Percentiles rank a stretch among this genome's conserved stretches.
phyloP scores from a whole-genome alignment of 129 eudicot species.

The Tagetes erecta region DNA sequence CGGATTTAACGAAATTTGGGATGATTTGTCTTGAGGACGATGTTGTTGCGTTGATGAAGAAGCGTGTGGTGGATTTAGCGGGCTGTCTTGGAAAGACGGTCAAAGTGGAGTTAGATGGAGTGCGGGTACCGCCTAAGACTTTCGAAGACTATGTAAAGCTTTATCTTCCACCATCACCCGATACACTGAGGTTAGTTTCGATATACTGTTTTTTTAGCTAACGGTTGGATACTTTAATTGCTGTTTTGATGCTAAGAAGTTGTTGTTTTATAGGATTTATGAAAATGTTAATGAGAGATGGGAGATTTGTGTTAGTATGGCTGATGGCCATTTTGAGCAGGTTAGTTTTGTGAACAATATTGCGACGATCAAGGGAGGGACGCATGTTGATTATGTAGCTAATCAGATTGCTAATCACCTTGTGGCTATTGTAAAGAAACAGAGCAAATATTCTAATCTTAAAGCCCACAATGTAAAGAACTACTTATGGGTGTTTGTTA shows the following conservation, averaged over 20 bases:
- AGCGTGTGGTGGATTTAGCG: slow-evolving; percentile 85
- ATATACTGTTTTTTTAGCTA: not conserved
- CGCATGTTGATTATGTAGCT: slow-evolving; percentile 90
- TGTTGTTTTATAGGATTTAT: slow-evolving; percentile 40
- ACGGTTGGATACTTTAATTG: no score
- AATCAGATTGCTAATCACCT: slow-evolving; percentile 69
- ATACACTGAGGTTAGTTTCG: slow-evolving; percentile 39
- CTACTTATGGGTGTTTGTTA: slow-evolving; percentile 93
- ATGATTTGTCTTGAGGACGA: slow-evolving; percentile 81
- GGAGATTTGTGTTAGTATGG: slow-evolving; percentile 73
- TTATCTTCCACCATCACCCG: slow-evolving; percentile 45
- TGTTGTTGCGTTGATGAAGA: slow-evolving; percentile 92
- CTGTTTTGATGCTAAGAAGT: slow-evolving; percentile 10
- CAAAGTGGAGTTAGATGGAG: slow-evolving; percentile 77
- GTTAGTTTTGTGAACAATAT: slow-evolving; percentile 92
- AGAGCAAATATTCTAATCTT: slow-evolving; percentile 52
- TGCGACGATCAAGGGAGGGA: slow-evolving; percentile 91
- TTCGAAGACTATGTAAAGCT: slow-evolving; percentile 73
- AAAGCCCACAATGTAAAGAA: slow-evolving; percentile 77
- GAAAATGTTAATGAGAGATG: slow-evolving; percentile 71
- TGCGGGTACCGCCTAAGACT: slow-evolving; percentile 62
- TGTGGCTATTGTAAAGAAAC: slow-evolving; percentile 52
- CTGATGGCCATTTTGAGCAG: slow-evolving; percentile 97
- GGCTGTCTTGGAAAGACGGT: slow-evolving; percentile 86
- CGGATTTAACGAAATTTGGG: slow-evolving; percentile 74